Conservation (phyloP, 1,284 basidiomycete genomes). For the Macrocystidia cucumis region DNA sequence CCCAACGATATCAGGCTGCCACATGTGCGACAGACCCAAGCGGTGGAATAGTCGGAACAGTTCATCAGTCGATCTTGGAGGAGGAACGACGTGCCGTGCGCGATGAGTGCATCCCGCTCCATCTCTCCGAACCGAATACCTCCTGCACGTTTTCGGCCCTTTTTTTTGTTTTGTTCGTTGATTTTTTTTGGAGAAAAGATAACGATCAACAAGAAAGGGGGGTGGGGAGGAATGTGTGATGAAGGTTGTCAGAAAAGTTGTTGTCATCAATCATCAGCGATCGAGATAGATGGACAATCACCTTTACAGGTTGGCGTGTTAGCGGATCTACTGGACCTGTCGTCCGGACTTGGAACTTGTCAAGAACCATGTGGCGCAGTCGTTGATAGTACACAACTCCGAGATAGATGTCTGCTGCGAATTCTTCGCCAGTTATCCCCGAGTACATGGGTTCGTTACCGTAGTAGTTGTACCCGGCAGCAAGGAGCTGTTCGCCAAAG, state of each 20-base stretch:
- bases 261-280: too few species aligned
- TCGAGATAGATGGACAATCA: conserved; percentile 20
- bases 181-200: too few species aligned
- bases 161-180: too few species aligned
- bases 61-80: conserved; percentile 99
- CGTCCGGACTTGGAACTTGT: conserved; percentile 99
- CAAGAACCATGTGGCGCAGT: conserved; percentile 97
- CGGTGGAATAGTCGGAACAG: conserved; percentile 98
- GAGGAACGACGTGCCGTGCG: conserved; percentile 97
- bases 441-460: conserved; percentile 99
- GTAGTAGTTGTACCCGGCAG: conserved; percentile 97
- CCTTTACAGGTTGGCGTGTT: conserved; percentile 97
- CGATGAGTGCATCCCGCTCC: conserved; percentile 98
- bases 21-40: conserved; percentile 96
- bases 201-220: too few species aligned
- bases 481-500: conserved; percentile 92
- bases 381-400: conserved; percentile 99
- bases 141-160: conserved; percentile 97
- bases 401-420: conserved; percentile 97
- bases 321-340: conserved; percentile 95
- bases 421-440: conserved; percentile 97
- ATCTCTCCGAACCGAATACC: conserved; percentile 99
- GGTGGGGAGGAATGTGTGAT: too few species aligned
- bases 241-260: too few species aligned
- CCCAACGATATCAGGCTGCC: conserved; percentile 94